phyloP scores from a whole-genome alignment of 2,329 filamentous ascomycete species.

The Calonectria pseudoreteaudii region DNA sequence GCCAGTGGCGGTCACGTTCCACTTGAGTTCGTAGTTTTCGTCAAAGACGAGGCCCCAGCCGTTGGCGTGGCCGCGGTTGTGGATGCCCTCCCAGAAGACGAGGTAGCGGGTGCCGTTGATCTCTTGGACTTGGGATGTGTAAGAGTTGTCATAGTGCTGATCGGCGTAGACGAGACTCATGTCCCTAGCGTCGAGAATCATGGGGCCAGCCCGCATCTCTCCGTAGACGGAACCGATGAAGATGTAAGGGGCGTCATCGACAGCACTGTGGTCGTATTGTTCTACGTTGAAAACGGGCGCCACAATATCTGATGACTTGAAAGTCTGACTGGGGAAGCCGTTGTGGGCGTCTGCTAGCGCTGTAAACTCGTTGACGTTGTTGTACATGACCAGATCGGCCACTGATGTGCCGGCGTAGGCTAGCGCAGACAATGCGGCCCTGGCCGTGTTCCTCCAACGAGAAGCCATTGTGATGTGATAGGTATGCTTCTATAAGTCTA shows the following conservation, averaged over 20 bases:
- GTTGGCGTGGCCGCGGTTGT: constrained; percentile 43
- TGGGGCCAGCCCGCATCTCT: constrained; percentile 43
- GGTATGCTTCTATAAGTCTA: neutral
- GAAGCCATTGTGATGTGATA: constrained; percentile 19
- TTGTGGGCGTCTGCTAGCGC: constrained; percentile 38
- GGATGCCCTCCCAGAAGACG: constrained; percentile 50
- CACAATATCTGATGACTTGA: constrained; percentile 46
- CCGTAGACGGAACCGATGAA: constrained; percentile 46
- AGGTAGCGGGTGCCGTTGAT: constrained; percentile 47
- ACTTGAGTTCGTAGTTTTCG: constrained; percentile 50
- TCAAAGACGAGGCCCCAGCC: constrained; percentile 48
- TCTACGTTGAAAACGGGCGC: constrained; percentile 51
- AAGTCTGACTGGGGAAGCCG: constrained; percentile 48
- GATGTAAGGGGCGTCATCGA: constrained; percentile 47
- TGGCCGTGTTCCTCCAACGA: constrained; percentile 15
- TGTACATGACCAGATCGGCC: constrained; percentile 43
- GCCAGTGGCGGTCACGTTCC: constrained; percentile 52
- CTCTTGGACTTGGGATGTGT: constrained; percentile 43
- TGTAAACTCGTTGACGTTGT: constrained; percentile 44
- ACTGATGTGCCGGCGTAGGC: constrained; percentile 23
- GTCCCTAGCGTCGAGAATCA: constrained; percentile 50
- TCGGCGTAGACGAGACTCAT: constrained; percentile 54
- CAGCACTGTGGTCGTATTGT: constrained; percentile 39
- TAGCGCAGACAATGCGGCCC: constrained; percentile 10
- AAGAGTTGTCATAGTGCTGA: constrained; percentile 44